Percentiles rank a stretch among this genome's conserved stretches.
Evolutionary conservation across 306 rosid genomes (phyloP).

Genomic region (Neltuma alba): DNA sequence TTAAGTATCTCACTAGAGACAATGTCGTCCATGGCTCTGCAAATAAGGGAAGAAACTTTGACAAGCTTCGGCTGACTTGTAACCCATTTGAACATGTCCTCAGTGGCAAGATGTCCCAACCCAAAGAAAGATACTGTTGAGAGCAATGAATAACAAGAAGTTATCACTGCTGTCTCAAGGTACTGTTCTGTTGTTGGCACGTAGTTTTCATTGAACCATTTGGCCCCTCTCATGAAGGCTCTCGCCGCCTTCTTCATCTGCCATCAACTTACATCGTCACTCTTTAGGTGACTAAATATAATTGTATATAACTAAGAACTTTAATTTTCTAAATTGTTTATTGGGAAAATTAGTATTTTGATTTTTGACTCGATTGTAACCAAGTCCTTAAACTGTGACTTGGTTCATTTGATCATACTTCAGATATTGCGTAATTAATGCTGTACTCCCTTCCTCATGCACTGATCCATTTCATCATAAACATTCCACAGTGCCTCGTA

Average conservation of each 20-base stretch:
- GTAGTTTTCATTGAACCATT: constrained; percentile 43
- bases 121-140: constrained; percentile 32
- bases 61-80: constrained; percentile 35
- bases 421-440: constrained; percentile 15
- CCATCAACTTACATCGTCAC: no score
- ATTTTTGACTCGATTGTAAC: no score
- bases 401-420: not conserved
- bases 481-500: constrained; percentile 7
- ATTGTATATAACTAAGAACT: no score
- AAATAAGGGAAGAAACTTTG: constrained; percentile 22
- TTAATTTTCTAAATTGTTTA: no score
- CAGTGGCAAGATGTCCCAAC: constrained; percentile 34
- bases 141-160: constrained; percentile 7
- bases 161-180: not conserved
- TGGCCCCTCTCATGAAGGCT: constrained; percentile 46
- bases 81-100: constrained; percentile 46
- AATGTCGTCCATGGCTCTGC: constrained; percentile 54
- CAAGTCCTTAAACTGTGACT: no score
- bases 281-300: no score
- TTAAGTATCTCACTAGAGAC: constrained; percentile 47
- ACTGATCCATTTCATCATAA: constrained; percentile 39
- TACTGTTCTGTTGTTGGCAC: constrained; percentile 50
- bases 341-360: no score
- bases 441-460: not conserved
- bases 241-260: constrained; percentile 30